Conservation (phyloP, 2,329 filamentous ascomycete genomes). For the Colletotrichum neosansevieriae region DNA sequence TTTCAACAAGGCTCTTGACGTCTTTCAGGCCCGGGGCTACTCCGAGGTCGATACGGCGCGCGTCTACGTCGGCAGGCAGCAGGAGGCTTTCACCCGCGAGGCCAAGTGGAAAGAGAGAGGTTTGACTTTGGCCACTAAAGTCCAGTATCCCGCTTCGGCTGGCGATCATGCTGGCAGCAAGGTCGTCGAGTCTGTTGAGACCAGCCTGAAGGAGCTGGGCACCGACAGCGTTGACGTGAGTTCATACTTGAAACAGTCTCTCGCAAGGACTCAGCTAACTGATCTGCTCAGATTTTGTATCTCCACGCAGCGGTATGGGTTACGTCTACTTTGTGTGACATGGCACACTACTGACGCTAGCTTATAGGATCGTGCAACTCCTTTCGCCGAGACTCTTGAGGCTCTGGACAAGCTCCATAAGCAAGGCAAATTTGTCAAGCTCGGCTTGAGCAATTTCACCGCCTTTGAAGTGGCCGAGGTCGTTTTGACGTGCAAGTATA, state of each 20-base stretch:
- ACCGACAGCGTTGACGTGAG: conserved; percentile 78
- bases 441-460: conserved; percentile 88
- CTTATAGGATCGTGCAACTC: conserved; percentile 67
- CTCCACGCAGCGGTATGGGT: conserved; percentile 72
- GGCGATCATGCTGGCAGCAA: conserved; percentile 73
- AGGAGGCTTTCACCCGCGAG: conserved; percentile 83
- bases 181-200: conserved; percentile 74
- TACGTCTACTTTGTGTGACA: not conserved
- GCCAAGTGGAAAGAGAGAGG: conserved; percentile 84
- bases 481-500: conserved; percentile 81
- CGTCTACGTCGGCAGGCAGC: conserved; percentile 76
- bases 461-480: conserved; percentile 91
- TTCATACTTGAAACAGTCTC: conserved; percentile 3
- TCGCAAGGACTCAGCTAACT: conserved; percentile 5
- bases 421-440: conserved; percentile 83
- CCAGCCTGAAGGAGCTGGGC: conserved; percentile 77
- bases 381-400: conserved; percentile 83
- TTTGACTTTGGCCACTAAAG: conserved; percentile 82
- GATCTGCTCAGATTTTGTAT: conserved; percentile 70
- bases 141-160: conserved; percentile 69
- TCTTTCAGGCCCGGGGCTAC: conserved; percentile 83
- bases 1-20: conserved; percentile 78
- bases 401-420: conserved; percentile 86
- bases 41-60: conserved; percentile 88
- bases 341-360: conserved; percentile 6